phyloP scores from a whole-genome alignment of 2,329 filamentous ascomycete genomes.

The Diplodia scrobiculata region DNA sequence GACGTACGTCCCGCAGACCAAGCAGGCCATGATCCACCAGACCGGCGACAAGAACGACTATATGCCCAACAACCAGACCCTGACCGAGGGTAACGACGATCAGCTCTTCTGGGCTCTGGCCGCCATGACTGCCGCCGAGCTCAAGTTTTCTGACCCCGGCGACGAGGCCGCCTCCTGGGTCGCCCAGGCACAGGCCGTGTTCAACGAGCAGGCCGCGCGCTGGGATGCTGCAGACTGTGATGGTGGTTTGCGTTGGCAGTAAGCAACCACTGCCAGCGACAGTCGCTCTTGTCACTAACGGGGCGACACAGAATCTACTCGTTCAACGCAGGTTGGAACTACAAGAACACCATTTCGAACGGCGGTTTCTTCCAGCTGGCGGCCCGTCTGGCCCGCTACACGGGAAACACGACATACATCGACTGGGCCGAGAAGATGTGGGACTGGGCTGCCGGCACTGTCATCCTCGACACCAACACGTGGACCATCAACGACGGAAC shows the following conservation, averaged over 20 bases:
- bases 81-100: conserved; percentile 53
- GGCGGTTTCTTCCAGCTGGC: conserved; percentile 56
- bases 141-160: conserved; percentile 70
- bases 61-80: conserved; percentile 45
- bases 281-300: neutral
- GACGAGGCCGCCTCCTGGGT: conserved; percentile 40
- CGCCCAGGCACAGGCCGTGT: conserved; percentile 42
- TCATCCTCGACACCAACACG: conserved; percentile 57
- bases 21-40: conserved; percentile 32
- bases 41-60: conserved; percentile 44
- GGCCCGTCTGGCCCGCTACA: conserved; percentile 44
- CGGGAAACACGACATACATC: conserved; percentile 57
- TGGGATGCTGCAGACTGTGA: conserved; percentile 45
- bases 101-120: conserved; percentile 84
- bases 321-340: conserved; percentile 55
- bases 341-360: conserved; percentile 58
- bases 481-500: conserved; percentile 59
- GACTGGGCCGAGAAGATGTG: conserved; percentile 60
- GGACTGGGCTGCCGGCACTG: conserved; percentile 49
- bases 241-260: conserved; percentile 40
- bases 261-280: neutral
- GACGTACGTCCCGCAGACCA: conserved; percentile 31
- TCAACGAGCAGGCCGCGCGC: conserved; percentile 44
- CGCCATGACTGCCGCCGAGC: conserved; percentile 75
- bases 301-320: conserved; percentile 39